Evolutionary conservation across 139 green algal species (phyloP).

Genomic region (Mychonastes homosphaera): DNA sequence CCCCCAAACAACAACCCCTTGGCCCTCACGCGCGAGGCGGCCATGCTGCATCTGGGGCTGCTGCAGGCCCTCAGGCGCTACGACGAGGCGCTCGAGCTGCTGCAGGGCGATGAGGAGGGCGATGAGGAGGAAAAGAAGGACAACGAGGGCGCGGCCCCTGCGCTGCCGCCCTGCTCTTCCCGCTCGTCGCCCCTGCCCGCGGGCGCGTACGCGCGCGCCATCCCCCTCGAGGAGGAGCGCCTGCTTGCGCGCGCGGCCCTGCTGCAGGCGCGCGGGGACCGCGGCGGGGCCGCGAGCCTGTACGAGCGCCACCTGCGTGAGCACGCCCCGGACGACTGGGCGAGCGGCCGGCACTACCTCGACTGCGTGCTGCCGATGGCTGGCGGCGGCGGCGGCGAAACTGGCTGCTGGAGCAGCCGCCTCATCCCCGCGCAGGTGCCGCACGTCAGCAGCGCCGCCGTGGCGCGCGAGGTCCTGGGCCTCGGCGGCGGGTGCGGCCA

Average conservation of each 20-base stretch:
- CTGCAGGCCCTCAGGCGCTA: constrained; percentile 20
- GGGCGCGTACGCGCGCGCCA: not conserved
- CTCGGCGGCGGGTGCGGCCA: no score
- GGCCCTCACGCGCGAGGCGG: constrained; percentile 32
- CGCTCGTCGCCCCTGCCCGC: no score
- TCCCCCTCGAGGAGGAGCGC: constrained; percentile 31
- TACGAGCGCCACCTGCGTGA: constrained; percentile 21
- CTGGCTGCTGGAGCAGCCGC: not conserved
- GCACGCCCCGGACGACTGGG: constrained; percentile 45
- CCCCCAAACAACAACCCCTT: no score
- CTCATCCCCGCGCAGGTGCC: no score
- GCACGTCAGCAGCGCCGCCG: no score
- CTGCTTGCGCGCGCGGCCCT: constrained; percentile 38
- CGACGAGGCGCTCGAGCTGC: not conserved
- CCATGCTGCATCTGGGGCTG: constrained; percentile 53
- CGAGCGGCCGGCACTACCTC: constrained; percentile 34
- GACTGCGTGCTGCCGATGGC: constrained; percentile 37
- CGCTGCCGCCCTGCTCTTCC: constrained; percentile 27
- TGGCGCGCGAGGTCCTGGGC: no score
- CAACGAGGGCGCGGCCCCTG: not conserved
- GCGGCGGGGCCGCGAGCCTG: constrained; percentile 20
- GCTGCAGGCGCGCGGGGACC: constrained; percentile 23
- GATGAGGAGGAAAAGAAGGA: not conserved
- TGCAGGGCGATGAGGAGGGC: no score
- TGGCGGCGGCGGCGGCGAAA: no score